Evolutionary conservation across 169 alveolate genomes (phyloP), one percentile per base, ranked within the genome.

Genomic region (Eimeria falciformis): DNA sequence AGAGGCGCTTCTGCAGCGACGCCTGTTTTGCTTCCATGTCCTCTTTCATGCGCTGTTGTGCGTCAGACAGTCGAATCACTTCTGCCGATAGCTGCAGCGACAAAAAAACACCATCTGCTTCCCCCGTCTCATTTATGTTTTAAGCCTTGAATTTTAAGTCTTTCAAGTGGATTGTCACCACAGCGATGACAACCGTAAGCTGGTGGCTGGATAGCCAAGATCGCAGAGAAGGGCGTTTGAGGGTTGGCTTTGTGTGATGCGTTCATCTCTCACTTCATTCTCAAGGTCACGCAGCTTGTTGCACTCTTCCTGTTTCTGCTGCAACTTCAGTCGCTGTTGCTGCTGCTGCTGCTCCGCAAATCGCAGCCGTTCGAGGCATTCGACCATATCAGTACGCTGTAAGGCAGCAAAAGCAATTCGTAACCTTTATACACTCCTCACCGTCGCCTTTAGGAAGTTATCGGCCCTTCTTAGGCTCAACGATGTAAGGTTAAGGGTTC

Each of bases 311-410:
- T 71, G 47, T 55, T 71, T 71, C 29, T 71, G 82, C 82, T 29
- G 79, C 79, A 68, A 27, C 73, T 62, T 62, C 23, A 18, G 73
- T 27, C 0, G 40, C 33, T 62, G 73, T 27, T 62, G 73, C 73
- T 62, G 73, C 82, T 71, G 82, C 82, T 71, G 82, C 56, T 71
- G 82, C 82, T 71, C 82, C 14, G 82, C 82, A 43, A 71, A 71
- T 25, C 82, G 82, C 56, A 71, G 82, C 29, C 56, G 21, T 55
- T 71, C 82, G 9, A 71, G 37, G 18, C 82, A 33, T 40, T 40
- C 82, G 37, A 40, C 53, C 25, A 71, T 27, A 5, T 43, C 56
- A 3, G 56, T 43, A 40, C 82, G 82, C 82, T 71, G 82, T 62
- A 33, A 33, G 40, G 40, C 2, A 33, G 40, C 40, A 33, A 33